Conservation (phyloP, 805 yeast species). For the Wickerhamiella musiphila region DNA sequence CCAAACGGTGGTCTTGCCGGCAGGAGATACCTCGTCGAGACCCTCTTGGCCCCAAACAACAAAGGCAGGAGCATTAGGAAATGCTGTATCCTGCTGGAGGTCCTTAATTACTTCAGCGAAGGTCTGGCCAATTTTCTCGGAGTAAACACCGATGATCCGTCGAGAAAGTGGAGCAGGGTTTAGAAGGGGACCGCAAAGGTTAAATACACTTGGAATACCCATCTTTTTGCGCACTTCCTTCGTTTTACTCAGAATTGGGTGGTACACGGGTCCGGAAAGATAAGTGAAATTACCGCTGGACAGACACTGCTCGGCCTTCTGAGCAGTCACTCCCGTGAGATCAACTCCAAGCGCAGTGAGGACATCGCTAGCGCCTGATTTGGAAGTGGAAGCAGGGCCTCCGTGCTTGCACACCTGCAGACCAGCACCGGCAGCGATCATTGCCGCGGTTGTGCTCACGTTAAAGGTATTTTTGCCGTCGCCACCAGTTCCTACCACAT, state of each 20-base stretch:
- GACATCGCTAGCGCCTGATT: conserved; percentile 88
- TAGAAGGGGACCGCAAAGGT: conserved; percentile 80
- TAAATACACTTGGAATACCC: conserved; percentile 88
- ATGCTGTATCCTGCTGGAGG: conserved; percentile 34
- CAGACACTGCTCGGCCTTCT: conserved; percentile 40
- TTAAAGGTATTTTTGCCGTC: conserved; percentile 96
- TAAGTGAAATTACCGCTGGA: conserved; percentile 38
- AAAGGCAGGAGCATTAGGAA: conserved; percentile 36
- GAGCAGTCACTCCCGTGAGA: conserved; percentile 44
- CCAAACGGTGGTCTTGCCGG: conserved; percentile 75
- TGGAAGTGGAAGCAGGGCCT: conserved; percentile 87
- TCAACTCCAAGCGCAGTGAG: conserved; percentile 72
- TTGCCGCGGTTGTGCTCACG: conserved; percentile 88
- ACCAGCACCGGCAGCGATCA: conserved; percentile 80
- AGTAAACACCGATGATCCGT: conserved; percentile 78
- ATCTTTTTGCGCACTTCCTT: conserved; percentile 59
- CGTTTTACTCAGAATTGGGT: conserved; percentile 74
- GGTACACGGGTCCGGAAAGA: conserved; percentile 86
- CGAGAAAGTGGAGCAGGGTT: conserved; percentile 77
- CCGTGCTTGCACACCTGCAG: conserved; percentile 85
- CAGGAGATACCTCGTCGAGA: conserved; percentile 84
- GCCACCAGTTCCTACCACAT: conserved; percentile 98
- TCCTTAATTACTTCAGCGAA: conserved; percentile 67
- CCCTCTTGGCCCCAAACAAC: conserved; percentile 90
- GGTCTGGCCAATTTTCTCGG: conserved; percentile 58